Evolutionary conservation across 2,329 filamentous ascomycete species (phyloP).

Genomic region (Trematosphaeria pertusa): DNA sequence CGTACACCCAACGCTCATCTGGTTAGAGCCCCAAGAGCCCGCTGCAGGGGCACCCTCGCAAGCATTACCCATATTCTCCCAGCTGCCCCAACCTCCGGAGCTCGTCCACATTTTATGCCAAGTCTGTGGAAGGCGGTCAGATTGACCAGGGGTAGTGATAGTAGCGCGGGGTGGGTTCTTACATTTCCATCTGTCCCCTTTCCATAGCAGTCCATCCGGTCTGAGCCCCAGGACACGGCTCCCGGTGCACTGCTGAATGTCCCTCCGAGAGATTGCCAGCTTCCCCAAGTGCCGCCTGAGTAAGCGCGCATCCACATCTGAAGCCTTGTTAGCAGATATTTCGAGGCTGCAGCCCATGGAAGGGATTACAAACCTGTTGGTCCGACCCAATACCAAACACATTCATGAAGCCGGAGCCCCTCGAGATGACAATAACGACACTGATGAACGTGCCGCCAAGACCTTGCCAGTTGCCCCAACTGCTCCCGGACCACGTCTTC

Average conservation of each 20-base stretch:
- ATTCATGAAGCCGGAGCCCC: slow-evolving; percentile 2
- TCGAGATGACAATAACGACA: slow-evolving; percentile 3
- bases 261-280: slow-evolving; percentile 3
- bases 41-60: slow-evolving; percentile 5
- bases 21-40: slow-evolving; percentile 5
- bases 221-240: slow-evolving; percentile 3
- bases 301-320: neutral
- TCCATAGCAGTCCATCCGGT: slow-evolving; percentile 4
- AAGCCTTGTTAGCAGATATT: neutral
- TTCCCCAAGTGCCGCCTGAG: slow-evolving; percentile 5
- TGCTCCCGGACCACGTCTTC: slow-evolving; percentile 1
- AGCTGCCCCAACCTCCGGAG: slow-evolving; percentile 4
- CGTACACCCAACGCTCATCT: neutral
- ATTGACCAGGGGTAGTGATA: no score
- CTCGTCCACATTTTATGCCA: slow-evolving; percentile 3
- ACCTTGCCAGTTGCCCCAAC: slow-evolving; percentile 1
- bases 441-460: slow-evolving; percentile 5
- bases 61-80: slow-evolving; percentile 6
- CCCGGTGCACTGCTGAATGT: slow-evolving; percentile 2
- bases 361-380: neutral
- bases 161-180: no score
- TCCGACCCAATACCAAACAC: slow-evolving; percentile 1
- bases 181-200: slow-evolving; percentile 6
- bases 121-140: neutral
- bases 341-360: neutral